phyloP scores from a whole-genome alignment of 225 moss, liverwort and hornwort species.

The Bryoerythrophyllum caledonicum region DNA sequence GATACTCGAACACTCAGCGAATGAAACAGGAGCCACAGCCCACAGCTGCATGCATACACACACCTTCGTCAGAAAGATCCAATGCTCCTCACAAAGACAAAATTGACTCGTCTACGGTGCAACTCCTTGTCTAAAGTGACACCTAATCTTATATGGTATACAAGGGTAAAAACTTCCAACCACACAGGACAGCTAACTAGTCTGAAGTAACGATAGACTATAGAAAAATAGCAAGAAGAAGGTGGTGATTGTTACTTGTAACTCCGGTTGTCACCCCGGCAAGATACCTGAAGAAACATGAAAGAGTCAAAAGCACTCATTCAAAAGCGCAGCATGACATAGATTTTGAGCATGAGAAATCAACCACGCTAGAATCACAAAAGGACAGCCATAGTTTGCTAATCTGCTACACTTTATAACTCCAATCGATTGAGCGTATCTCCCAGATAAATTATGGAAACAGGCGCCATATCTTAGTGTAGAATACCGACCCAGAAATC shows the following conservation, averaged over 20 bases:
- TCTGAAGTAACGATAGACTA: neutral
- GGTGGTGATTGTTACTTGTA: conserved; percentile 65
- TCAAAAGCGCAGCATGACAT: conserved; percentile 8
- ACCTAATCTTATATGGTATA: neutral
- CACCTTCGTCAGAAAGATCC: conserved; percentile 19
- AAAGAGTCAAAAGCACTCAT: conserved; percentile 7
- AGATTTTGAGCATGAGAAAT: neutral
- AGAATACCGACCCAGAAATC: conserved; percentile 48
- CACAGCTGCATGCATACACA: conserved; percentile 82
- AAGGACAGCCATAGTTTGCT: neutral
- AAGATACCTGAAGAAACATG: conserved; percentile 63
- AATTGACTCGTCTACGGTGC: conserved; percentile 3
- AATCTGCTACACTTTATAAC: neutral
- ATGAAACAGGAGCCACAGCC: conserved; percentile 95
- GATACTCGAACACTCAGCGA: conserved; percentile 89
- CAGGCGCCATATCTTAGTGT: neutral
- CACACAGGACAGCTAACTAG: neutral
- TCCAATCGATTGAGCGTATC: neutral
- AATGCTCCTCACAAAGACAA: conserved; percentile 1
- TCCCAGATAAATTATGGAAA: neutral
- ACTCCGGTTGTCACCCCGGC: conserved; percentile 73
- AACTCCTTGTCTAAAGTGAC: neutral
- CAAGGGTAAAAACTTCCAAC: conserved; percentile 2
- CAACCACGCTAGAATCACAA: conserved; percentile 10
- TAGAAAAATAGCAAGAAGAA: conserved; percentile 5